These are phyloP conservation scores for Peronosclerospora sorghi DNA, from an alignment of 352 stramenopile genomes.

Conservation along the genomic window DNA sequence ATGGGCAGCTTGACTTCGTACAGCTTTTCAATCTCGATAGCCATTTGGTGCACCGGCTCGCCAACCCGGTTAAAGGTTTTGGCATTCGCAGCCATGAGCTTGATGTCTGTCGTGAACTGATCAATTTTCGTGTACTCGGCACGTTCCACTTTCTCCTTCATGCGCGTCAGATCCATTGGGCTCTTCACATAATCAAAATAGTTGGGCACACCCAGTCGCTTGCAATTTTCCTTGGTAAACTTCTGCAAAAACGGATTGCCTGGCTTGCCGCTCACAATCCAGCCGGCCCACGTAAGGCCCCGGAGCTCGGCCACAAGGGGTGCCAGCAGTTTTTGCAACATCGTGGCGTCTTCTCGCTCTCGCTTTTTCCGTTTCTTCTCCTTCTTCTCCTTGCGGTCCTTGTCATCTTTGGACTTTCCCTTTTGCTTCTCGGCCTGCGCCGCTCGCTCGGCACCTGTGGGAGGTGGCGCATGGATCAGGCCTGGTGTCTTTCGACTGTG, in stretches of 20 bases:
- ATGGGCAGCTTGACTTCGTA: slow-evolving; percentile 55
- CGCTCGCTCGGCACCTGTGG: slow-evolving; percentile 24
- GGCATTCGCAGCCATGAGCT: slow-evolving; percentile 71
- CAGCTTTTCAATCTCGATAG: slow-evolving; percentile 64
- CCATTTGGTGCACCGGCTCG: slow-evolving; percentile 77
- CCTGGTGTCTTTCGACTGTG: slow-evolving; percentile 35
- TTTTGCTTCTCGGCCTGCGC: slow-evolving; percentile 39
- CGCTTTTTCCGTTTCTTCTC: slow-evolving; percentile 79
- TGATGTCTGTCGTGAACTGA: slow-evolving; percentile 66
- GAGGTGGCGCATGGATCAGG: slow-evolving; percentile 54
- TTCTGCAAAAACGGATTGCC: slow-evolving; percentile 78
- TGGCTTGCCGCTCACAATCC: slow-evolving; percentile 60
- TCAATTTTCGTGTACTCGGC: slow-evolving; percentile 68
- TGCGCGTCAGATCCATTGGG: slow-evolving; percentile 75
- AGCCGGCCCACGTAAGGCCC: slow-evolving; percentile 56
- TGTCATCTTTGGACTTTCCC: slow-evolving; percentile 48
- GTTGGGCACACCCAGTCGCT: slow-evolving; percentile 65
- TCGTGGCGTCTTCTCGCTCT: slow-evolving; percentile 52
- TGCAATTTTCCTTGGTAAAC: slow-evolving; percentile 81
- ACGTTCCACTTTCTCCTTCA: slow-evolving; percentile 75
- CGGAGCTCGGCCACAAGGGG: slow-evolving; percentile 55
- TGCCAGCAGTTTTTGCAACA: slow-evolving; percentile 67
- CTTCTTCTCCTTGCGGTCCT: slow-evolving; percentile 73
- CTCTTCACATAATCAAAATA: slow-evolving; percentile 80
- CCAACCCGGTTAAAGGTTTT: slow-evolving; percentile 79